Evolutionary conservation across 1,284 basidiomycete species (phyloP).

Genomic region (Marasmius oreades): DNA sequence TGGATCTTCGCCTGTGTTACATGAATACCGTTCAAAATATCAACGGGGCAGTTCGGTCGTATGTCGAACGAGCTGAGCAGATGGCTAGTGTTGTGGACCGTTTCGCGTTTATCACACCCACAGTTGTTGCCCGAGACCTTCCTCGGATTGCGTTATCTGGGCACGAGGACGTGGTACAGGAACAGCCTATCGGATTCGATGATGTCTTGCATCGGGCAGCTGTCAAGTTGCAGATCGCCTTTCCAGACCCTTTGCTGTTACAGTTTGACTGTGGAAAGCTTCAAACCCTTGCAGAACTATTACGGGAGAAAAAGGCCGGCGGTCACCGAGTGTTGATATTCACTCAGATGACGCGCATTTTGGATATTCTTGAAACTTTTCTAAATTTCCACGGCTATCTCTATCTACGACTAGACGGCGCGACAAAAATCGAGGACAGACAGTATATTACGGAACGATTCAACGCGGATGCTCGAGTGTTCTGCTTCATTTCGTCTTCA

Average conservation of each 20-base stretch:
- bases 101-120: constrained; percentile 85
- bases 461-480: constrained; percentile 87
- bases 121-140: constrained; percentile 77
- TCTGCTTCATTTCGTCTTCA: constrained; percentile 93
- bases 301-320: constrained; percentile 81
- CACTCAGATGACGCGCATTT: constrained; percentile 94
- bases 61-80: constrained; percentile 53
- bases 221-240: constrained; percentile 90
- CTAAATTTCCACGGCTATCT: constrained; percentile 92
- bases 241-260: constrained; percentile 86
- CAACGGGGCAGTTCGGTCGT: constrained; percentile 63
- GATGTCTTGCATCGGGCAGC: constrained; percentile 65
- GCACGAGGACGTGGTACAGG: constrained; percentile 28
- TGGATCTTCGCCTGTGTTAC: constrained; percentile 34
- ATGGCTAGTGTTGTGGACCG: constrained; percentile 59
- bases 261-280: constrained; percentile 98
- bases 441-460: constrained; percentile 97
- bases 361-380: constrained; percentile 94
- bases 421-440: constrained; percentile 93
- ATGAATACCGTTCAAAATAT: constrained; percentile 39
- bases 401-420: constrained; percentile 90
- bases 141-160: constrained; percentile 57
- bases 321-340: constrained; percentile 94
- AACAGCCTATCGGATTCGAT: constrained; percentile 53
- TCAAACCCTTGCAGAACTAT: constrained; percentile 76